Evolutionary conservation across 805 yeast species (phyloP).

Genomic region (Cyberlindnera mississippiensis): DNA sequence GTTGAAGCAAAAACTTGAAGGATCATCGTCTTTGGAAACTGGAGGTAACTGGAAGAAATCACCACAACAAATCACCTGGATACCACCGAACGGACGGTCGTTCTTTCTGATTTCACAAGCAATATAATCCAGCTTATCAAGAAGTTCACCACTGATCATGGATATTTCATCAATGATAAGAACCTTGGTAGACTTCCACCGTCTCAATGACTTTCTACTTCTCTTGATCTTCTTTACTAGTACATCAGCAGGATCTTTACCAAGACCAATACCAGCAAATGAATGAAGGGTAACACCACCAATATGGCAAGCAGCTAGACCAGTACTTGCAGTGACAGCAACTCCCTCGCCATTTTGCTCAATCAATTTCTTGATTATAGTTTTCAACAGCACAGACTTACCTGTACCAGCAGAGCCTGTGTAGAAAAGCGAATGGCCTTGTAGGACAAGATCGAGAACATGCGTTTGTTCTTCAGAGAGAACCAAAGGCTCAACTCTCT

Average conservation of each 20-base stretch:
- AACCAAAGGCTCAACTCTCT: slow-evolving; percentile 28
- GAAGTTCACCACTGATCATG: slow-evolving; percentile 68
- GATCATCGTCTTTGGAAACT: slow-evolving; percentile 34
- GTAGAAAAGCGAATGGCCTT: slow-evolving; percentile 72
- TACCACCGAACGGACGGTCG: slow-evolving; percentile 69
- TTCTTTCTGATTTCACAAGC: slow-evolving; percentile 48
- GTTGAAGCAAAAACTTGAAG: slow-evolving; percentile 58
- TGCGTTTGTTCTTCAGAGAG: slow-evolving; percentile 60
- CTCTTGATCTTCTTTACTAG: slow-evolving; percentile 51
- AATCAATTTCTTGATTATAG: slow-evolving; percentile 52
- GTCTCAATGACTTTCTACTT: slow-evolving; percentile 42
- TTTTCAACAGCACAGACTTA: slow-evolving; percentile 78
- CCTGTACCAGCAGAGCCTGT: slow-evolving; percentile 99
- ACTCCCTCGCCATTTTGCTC: slow-evolving; percentile 42
- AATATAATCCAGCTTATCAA: slow-evolving; percentile 59
- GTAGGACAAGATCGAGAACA: slow-evolving; percentile 59
- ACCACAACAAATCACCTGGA: slow-evolving; percentile 72
- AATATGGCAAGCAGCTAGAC: slow-evolving; percentile 76
- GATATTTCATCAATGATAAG: slow-evolving; percentile 75
- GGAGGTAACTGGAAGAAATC: slow-evolving; percentile 86
- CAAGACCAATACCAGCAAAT: slow-evolving; percentile 75
- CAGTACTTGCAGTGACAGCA: slow-evolving; percentile 82
- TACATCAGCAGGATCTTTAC: slow-evolving; percentile 45
- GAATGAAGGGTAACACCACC: slow-evolving; percentile 79
- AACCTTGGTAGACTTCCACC: slow-evolving; percentile 58